phyloP scores from a whole-genome alignment of 371 early-diverging fungal genomes.

The Lichtheimia hyalospora region DNA sequence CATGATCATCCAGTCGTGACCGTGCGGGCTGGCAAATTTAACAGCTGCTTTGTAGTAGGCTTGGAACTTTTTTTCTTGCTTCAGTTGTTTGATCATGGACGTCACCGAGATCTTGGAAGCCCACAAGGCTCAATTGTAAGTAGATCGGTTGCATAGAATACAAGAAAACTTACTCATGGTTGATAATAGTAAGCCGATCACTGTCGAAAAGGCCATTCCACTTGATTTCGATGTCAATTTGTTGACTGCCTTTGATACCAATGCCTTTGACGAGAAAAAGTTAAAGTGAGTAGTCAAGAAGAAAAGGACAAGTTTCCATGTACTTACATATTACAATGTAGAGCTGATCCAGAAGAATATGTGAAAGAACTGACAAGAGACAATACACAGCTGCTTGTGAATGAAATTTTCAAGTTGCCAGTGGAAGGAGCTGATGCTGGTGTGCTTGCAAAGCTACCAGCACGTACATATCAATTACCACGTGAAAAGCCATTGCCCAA shows the following conservation, averaged over 20 bases:
- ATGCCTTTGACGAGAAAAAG: conserved; percentile 68
- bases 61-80: conserved; percentile 1
- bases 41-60: too few relatives aligned
- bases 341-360: conserved; percentile 51
- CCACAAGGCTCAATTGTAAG: conserved; percentile 63
- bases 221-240: conserved; percentile 85
- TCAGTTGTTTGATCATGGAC: conserved; percentile 54
- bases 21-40: too few relatives aligned
- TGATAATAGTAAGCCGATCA: conserved; percentile 54
- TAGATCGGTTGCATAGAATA: background rate
- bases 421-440: conserved; percentile 73
- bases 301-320: background rate
- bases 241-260: conserved; percentile 78
- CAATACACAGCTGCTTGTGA: conserved; percentile 84
- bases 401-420: conserved; percentile 85
- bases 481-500: conserved; percentile 93
- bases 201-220: conserved; percentile 76
- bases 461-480: conserved; percentile 66
- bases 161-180: background rate
- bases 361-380: conserved; percentile 78
- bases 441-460: conserved; percentile 82
- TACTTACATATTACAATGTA: background rate
- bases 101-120: conserved; percentile 69
- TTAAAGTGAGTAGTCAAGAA: conserved; percentile 44
- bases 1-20: too few relatives aligned